Conservation (phyloP, 257 asterid species). For the Salvia hispanica region DNA sequence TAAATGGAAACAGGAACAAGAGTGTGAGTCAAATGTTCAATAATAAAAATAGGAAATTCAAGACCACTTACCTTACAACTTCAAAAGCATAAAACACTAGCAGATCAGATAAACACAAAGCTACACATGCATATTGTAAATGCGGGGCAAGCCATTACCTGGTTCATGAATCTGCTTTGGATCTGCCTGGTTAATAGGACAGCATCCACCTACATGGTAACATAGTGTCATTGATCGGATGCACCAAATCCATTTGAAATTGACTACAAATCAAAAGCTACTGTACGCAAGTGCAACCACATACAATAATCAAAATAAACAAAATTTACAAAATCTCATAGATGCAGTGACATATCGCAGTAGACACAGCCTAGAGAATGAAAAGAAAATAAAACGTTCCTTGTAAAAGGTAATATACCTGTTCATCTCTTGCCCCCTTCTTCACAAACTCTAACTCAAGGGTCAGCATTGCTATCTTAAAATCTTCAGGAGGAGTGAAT, state of each 20-base stretch:
- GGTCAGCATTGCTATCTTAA: slow-evolving; percentile 75
- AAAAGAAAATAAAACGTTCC: slow-evolving; percentile 13
- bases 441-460: slow-evolving; percentile 97
- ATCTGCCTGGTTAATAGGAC: slow-evolving; percentile 69
- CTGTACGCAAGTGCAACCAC: slow-evolving; percentile 23
- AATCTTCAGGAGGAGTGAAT: slow-evolving; percentile 81
- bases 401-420: slow-evolving; percentile 44
- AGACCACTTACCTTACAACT: slow-evolving; percentile 1
- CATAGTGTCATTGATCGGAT: slow-evolving; percentile 30
- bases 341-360: slow-evolving; percentile 12
- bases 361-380: slow-evolving; percentile 7
- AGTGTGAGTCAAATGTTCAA: background rate
- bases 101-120: slow-evolving; percentile 17
- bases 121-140: background rate
- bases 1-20: slow-evolving; percentile 13
- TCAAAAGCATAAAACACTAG: slow-evolving; percentile 21
- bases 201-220: slow-evolving; percentile 78
- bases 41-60: background rate
- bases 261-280: slow-evolving; percentile 6
- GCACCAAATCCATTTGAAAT: slow-evolving; percentile 15
- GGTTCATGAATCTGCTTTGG: slow-evolving; percentile 67
- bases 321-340: slow-evolving; percentile 10
- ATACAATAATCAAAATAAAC: slow-evolving; percentile 1
- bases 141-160: slow-evolving; percentile 47
- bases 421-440: slow-evolving; percentile 87